These are phyloP conservation scores for Cytospora piceae DNA, from an alignment of 2,329 filamentous ascomycete genomes.

Conservation along the genomic window DNA sequence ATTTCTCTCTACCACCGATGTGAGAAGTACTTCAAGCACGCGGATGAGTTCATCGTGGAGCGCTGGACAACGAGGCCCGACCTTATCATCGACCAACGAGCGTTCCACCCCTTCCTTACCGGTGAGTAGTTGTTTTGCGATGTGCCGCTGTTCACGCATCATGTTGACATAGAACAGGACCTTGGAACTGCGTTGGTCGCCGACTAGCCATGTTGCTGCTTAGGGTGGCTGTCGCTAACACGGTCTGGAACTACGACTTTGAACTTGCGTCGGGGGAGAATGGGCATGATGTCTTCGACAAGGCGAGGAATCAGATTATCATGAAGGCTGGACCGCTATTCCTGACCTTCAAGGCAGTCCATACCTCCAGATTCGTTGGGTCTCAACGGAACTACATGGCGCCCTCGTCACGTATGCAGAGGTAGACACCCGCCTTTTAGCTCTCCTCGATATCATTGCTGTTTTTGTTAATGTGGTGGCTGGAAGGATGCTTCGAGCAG, in stretches of 20 bases:
- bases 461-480: neutral
- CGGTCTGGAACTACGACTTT: constrained; percentile 31
- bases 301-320: constrained; percentile 6
- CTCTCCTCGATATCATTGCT: neutral
- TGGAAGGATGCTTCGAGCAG: neutral
- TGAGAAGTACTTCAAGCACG: constrained; percentile 30
- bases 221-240: constrained; percentile 28
- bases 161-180: neutral
- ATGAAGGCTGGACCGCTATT: neutral
- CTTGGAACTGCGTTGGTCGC: neutral
- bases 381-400: neutral
- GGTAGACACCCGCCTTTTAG: neutral
- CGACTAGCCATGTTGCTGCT: neutral
- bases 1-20: constrained; percentile 6
- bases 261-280: constrained; percentile 32
- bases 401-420: neutral
- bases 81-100: constrained; percentile 33
- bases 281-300: constrained; percentile 19
- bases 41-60: constrained; percentile 39
- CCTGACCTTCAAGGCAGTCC: neutral
- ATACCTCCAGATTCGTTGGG: neutral
- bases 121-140: neutral
- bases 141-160: neutral
- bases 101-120: neutral
- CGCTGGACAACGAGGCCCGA: constrained; percentile 39